A percentile compares a stretch with the other conserved stretches of the same genome.
Evolutionary conservation across 768 basidiomycete species (phyloP).

Genomic region (Pluteus cervinus): DNA sequence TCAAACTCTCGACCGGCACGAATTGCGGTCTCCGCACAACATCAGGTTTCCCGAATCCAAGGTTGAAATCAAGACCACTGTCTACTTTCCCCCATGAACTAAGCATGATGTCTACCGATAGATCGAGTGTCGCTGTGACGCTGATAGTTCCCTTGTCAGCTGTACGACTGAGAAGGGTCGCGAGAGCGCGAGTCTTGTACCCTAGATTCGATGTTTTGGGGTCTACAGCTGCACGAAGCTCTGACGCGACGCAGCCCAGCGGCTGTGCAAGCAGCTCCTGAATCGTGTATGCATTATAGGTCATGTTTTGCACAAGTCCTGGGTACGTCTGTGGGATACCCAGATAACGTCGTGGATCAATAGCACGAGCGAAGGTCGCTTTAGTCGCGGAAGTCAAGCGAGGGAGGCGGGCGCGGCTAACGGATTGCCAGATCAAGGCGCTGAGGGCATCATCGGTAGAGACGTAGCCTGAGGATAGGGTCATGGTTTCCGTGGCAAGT

Average conservation of each 20-base stretch:
- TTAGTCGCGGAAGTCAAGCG: conserved; percentile 10
- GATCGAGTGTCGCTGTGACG: conserved; percentile 13
- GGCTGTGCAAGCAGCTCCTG: conserved; percentile 11
- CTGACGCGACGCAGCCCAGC: conserved; percentile 15
- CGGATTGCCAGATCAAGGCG: conserved; percentile 21
- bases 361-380: conserved; percentile 17
- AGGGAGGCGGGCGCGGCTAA: conserved; percentile 17
- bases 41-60: conserved; percentile 18
- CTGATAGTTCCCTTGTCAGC: conserved; percentile 10
- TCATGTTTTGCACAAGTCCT: conserved; percentile 21
- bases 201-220: conserved; percentile 12
- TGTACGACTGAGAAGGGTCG: conserved; percentile 12
- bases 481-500: conserved; percentile 10
- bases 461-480: conserved; percentile 11
- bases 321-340: conserved; percentile 15
- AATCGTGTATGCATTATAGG: conserved; percentile 11
- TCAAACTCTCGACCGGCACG: conserved; percentile 17
- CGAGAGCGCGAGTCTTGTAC: conserved; percentile 14
- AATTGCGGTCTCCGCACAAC: conserved; percentile 20
- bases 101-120: conserved; percentile 17
- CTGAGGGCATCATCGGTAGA: conserved; percentile 22
- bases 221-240: conserved; percentile 18
- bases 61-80: conserved; percentile 16
- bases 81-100: conserved; percentile 21
- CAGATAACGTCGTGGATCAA: conserved; percentile 19